Conservation (phyloP, 2,329 filamentous ascomycete species). For the Fusarium sp. region DNA sequence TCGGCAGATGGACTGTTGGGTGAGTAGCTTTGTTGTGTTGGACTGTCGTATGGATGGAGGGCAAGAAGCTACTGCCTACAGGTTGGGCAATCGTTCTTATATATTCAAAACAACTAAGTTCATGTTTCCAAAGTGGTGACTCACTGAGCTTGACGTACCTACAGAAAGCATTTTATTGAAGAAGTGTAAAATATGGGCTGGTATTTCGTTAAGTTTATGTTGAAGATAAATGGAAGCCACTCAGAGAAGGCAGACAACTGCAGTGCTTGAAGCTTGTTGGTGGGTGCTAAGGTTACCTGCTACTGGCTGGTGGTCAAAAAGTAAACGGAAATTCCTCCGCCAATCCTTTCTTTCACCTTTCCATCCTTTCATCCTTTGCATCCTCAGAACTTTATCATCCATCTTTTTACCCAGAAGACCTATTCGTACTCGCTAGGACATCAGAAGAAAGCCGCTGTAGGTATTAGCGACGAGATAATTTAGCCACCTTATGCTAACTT, state of each 20-base stretch:
- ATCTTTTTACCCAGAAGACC: background rate
- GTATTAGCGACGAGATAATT: background rate
- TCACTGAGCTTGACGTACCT: background rate
- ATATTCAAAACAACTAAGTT: background rate
- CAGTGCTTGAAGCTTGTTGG: background rate
- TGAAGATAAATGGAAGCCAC: background rate
- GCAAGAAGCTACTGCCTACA: background rate
- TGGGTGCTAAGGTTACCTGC: background rate
- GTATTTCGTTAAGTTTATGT: background rate
- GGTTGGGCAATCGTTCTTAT: background rate
- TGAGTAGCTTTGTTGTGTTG: no score
- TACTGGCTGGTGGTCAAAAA: background rate
- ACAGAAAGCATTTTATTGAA: background rate
- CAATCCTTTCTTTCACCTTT: background rate
- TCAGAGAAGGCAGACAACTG: no score
- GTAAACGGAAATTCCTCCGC: background rate
- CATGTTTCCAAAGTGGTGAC: background rate
- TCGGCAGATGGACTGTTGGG: no score
- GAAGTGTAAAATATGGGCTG: background rate
- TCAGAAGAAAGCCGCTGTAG: background rate
- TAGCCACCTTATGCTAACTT: background rate
- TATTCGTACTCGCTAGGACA: background rate
- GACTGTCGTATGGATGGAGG: no score
- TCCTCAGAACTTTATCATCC: background rate
- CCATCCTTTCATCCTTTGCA: background rate